A percentile compares a stretch with the other conserved stretches of the same genome.
Conservation (phyloP, 805 yeast species). For the Wickerhamiella domercqiae region DNA sequence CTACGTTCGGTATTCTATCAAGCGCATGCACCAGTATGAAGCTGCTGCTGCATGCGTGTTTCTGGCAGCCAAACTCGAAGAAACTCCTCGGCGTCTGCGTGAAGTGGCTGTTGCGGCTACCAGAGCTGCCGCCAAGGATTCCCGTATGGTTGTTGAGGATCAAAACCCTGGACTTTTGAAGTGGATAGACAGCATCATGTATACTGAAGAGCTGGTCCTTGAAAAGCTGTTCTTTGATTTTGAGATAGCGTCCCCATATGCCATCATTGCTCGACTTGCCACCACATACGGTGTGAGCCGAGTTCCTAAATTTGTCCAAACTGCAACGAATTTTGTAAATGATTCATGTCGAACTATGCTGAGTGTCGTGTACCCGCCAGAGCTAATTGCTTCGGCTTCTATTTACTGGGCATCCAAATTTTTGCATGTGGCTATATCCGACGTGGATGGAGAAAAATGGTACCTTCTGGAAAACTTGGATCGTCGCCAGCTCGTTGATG, state of each 20-base stretch:
- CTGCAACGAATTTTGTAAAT: constrained; percentile 21
- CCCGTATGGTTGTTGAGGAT: constrained; percentile 24
- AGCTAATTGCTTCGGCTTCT: constrained; percentile 27
- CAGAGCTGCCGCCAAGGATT: constrained; percentile 31
- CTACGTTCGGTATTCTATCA: constrained; percentile 32
- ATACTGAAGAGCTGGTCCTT: constrained; percentile 31
- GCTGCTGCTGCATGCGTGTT: constrained; percentile 37
- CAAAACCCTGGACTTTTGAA: constrained; percentile 34
- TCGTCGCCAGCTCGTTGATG: constrained; percentile 9
- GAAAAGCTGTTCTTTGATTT: constrained; percentile 37
- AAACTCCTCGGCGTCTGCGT: constrained; percentile 32
- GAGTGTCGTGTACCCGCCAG: constrained; percentile 21
- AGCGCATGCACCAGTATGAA: constrained; percentile 33
- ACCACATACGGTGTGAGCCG: constrained; percentile 1
- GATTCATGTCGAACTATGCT: constrained; percentile 27
- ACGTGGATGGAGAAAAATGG: constrained; percentile 12
- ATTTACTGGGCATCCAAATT: constrained; percentile 23
- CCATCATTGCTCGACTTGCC: constrained; percentile 9
- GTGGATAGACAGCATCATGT: constrained; percentile 35
- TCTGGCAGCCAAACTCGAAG: constrained; percentile 40
- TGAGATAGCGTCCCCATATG: constrained; percentile 27
- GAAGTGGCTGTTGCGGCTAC: constrained; percentile 38
- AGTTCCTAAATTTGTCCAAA: constrained; percentile 8
- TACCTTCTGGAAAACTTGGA: constrained; percentile 5
- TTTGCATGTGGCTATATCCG: constrained; percentile 4